Base-by-base conservation (phyloP, 352 stramenopile genomes). In the Pilasporangium apinafurcum region DNA sequence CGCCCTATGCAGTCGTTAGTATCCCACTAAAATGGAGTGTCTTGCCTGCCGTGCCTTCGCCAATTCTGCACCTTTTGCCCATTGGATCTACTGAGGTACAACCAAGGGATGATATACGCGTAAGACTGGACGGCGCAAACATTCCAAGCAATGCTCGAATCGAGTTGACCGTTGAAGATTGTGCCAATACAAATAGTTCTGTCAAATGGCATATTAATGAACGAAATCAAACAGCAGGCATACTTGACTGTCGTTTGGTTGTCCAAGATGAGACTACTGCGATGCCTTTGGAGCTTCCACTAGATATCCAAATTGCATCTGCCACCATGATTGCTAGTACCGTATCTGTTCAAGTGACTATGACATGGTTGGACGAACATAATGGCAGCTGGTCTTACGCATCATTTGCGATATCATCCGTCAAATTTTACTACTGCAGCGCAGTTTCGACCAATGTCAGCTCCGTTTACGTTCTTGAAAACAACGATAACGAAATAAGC, bases 11-110 rank as follows among this genome's bases (percentile, higher is more conserved):
- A n/a, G n/a, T n/a, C 10, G 22, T 30, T 9, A 44, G 35, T n/a
- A 22, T 71, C 5, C 50, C 61, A 8, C 34, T 65, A 5, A 37
- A 16, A 13, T 71, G 53, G 57, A 34, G 10, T 1, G 34, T 49
- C n/a, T n/a, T 59, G 6, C 18, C 30, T 8, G 14, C 29, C 1
- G 16, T 18, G 18, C 10, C 21, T 1, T 17, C n/a, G 5, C 9
- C 35, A 6, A 20, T 0, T 1, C 5, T 17, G 1, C 29, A 31
- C 8, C 13, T 59, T 6, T 26, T 46, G 4, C 5, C 44, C 20
- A 16, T 58, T 5, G 60, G 52, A 5, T 31, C 42, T 5, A 18
- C 26, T 5, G 17, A 34, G 4, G 30, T 60, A 18, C 28, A 10
- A 3, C n/a, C 42, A 14, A 41, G 45, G 8, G 24, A 20, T 6